These are phyloP conservation scores for Phaseolus coccineus DNA, from an alignment of 331 rosid genomes.

Conservation along the genomic window DNA sequence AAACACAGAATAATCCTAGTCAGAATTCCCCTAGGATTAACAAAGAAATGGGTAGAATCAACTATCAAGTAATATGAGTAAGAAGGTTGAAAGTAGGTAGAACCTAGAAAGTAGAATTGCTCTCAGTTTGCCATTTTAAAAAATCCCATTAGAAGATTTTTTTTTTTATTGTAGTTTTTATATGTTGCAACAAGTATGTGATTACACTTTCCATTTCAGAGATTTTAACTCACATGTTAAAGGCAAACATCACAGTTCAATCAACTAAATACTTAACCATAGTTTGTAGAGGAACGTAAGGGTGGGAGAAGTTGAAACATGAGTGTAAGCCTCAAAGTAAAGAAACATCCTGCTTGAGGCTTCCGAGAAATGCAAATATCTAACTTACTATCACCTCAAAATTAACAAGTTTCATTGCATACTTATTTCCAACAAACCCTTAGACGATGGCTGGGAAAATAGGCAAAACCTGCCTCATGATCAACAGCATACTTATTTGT, in stretches of 20 bases:
- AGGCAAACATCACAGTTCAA: slow-evolving; percentile 9
- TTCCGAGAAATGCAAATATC: slow-evolving; percentile 16
- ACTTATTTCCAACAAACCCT: slow-evolving; percentile 19
- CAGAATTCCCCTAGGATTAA: background rate
- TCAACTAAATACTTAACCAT: background rate
- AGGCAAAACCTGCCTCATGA: slow-evolving; percentile 19
- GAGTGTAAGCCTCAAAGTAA: background rate
- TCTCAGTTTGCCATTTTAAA: background rate
- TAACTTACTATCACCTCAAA: background rate
- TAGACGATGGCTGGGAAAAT: slow-evolving; percentile 12
- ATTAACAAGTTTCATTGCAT: background rate
- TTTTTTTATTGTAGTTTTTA: background rate
- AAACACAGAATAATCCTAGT: background rate
- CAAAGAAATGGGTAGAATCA: background rate
- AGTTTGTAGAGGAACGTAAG: background rate
- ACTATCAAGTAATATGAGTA: background rate
- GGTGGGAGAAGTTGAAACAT: background rate
- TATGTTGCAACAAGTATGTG: background rate
- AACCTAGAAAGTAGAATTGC: background rate
- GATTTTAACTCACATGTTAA: background rate
- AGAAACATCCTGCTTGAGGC: slow-evolving; percentile 5
- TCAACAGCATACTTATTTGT: slow-evolving; percentile 31
- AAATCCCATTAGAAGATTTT: slow-evolving; percentile 1
- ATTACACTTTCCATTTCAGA: background rate
- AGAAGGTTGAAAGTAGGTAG: background rate